Percentiles rank a stretch among this genome's conserved stretches.
These are phyloP conservation scores for Discostella stelligeroides DNA, from an alignment of 108 stramenopile species.

Conservation along the genomic window DNA sequence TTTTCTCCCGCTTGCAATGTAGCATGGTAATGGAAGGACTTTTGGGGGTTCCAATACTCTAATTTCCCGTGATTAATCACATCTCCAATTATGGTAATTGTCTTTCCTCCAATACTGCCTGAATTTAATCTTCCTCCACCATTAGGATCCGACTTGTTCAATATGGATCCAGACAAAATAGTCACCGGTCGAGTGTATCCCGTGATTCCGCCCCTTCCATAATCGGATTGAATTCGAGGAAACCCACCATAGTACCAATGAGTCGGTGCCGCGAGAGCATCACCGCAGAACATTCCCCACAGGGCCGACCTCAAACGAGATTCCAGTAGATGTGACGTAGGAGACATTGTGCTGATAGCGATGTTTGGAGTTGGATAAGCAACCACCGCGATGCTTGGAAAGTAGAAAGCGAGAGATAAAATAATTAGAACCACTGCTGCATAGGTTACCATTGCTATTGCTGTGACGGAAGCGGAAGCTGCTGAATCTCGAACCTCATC, in stretches of 20 bases:
- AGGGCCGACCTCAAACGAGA: slow-evolving; percentile 53
- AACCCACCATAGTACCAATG: slow-evolving; percentile 89
- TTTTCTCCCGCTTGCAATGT: slow-evolving; percentile 81
- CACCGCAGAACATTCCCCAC: slow-evolving; percentile 69
- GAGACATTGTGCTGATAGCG: no score
- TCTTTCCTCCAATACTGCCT: slow-evolving; percentile 21
- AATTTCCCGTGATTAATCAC: slow-evolving; percentile 90
- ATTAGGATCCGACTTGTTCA: slow-evolving; percentile 83
- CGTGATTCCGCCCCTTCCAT: slow-evolving; percentile 56
- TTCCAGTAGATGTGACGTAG: no score
- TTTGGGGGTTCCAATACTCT: slow-evolving; percentile 71
- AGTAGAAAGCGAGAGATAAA: background rate
- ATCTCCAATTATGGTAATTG: slow-evolving; percentile 75
- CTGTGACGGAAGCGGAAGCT: no score
- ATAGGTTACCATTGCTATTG: no score
- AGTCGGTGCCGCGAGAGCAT: slow-evolving; percentile 81
- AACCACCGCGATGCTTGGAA: slow-evolving; percentile 6
- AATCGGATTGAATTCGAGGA: slow-evolving; percentile 65
- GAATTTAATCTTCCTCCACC: slow-evolving; percentile 76
- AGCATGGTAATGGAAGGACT: slow-evolving; percentile 83
- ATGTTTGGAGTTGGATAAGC: slow-evolving; percentile 8
- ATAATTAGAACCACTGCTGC: no score
- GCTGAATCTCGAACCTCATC: no score
- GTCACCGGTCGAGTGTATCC: slow-evolving; percentile 67
- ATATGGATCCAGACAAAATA: slow-evolving; percentile 68